These are phyloP conservation scores for Carex scoparia DNA, from an alignment of 176 grass and related monocot genomes.

Conservation along the genomic window DNA sequence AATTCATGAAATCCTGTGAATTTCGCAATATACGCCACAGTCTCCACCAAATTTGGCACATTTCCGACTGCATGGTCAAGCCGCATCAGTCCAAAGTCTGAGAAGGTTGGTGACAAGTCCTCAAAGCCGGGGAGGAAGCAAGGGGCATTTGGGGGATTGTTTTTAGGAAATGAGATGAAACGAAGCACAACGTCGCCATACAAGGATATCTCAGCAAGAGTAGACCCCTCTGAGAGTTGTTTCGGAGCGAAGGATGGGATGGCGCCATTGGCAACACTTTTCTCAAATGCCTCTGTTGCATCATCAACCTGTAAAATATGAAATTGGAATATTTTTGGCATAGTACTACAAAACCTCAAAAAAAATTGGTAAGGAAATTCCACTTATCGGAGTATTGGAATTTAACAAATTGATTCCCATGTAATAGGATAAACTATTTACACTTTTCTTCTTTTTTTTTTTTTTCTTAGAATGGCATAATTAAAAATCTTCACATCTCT, in stretches of 20 bases:
- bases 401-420: neutral
- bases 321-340: neutral
- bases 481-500: neutral
- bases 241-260: slow-evolving; percentile 58
- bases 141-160: neutral
- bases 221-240: slow-evolving; percentile 56
- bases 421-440: neutral
- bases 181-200: slow-evolving; percentile 92
- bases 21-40: slow-evolving; percentile 34
- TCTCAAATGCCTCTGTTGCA: slow-evolving; percentile 60
- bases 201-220: slow-evolving; percentile 73
- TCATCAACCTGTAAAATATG: slow-evolving; percentile 32
- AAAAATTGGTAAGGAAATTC: neutral
- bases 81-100: slow-evolving; percentile 46
- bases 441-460: neutral
- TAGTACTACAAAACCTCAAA: neutral
- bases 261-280: slow-evolving; percentile 62
- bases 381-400: neutral
- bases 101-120: slow-evolving; percentile 8
- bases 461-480: neutral
- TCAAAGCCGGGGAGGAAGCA: slow-evolving; percentile 78
- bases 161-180: slow-evolving; percentile 51
- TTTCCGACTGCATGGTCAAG: slow-evolving; percentile 92
- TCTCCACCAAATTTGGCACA: slow-evolving; percentile 55
- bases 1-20: slow-evolving; percentile 96